These are phyloP conservation scores for Backusella sp. DNA, from an alignment of 192 early-diverging fungal species.

Conservation along the genomic window DNA sequence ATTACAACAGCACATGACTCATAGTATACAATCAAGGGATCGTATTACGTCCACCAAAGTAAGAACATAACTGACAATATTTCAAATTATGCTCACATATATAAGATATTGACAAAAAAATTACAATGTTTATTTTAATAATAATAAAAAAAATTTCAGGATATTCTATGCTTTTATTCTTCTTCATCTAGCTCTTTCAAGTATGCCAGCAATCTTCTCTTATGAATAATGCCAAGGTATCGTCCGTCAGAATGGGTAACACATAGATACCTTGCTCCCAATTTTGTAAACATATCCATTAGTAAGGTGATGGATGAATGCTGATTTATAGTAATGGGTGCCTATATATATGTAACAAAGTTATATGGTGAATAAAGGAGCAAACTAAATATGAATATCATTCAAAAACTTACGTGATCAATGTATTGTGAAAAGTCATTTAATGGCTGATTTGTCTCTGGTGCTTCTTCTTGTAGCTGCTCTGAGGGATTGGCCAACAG, in stretches of 20 bases:
- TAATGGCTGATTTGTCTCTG: background rate
- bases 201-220: slow-evolving; percentile 78
- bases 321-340: slow-evolving; percentile 72
- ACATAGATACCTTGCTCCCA: slow-evolving; percentile 80
- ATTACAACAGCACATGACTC: too few species aligned
- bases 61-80: too few species aligned
- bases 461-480: background rate
- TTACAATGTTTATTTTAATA: too few species aligned
- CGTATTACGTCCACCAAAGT: too few species aligned
- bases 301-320: slow-evolving; percentile 85
- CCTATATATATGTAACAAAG: slow-evolving; percentile 39
- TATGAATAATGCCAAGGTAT: slow-evolving; percentile 82
- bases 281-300: slow-evolving; percentile 77
- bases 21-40: too few species aligned
- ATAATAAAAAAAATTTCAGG: background rate
- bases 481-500: background rate
- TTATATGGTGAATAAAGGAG: background rate
- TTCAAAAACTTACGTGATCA: slow-evolving; percentile 29
- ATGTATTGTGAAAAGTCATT: slow-evolving; percentile 40
- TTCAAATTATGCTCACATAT: too few species aligned
- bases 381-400: background rate
- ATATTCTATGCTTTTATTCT: background rate
- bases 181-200: slow-evolving; percentile 68
- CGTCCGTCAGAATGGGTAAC: slow-evolving; percentile 69
- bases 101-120: too few species aligned